Evolutionary conservation across 305 asterid species (phyloP).

Genomic region (Fraxinus baroniana): DNA sequence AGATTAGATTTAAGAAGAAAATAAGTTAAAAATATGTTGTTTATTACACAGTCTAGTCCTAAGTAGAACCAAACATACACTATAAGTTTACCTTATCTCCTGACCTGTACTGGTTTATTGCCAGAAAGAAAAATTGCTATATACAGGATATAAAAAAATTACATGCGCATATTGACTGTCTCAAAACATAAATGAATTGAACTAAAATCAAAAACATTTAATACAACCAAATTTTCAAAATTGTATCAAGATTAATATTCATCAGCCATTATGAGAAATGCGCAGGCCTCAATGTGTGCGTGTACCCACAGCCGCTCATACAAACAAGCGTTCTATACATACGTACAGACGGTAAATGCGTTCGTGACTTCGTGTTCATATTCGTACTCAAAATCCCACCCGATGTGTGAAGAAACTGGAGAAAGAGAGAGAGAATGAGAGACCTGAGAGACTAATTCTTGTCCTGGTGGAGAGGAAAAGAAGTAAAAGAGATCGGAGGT

Average conservation of each 20-base stretch:
- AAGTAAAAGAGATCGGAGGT: constrained; percentile 59
- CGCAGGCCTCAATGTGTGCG: neutral
- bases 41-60: neutral
- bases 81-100: neutral
- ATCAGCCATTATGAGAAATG: neutral
- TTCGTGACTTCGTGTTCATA: neutral
- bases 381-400: neutral
- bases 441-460: constrained; percentile 57
- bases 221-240: neutral
- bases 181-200: neutral
- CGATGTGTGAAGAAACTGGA: neutral
- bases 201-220: neutral
- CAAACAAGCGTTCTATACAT: neutral
- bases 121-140: neutral
- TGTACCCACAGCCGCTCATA: neutral
- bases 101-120: neutral
- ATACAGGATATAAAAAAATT: neutral
- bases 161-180: neutral
- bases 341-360: neutral
- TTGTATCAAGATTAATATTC: neutral
- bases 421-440: neutral
- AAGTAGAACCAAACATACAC: neutral
- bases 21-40: neutral
- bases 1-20: neutral
- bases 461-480: constrained; percentile 61